phyloP scores from a whole-genome alignment of 352 stramenopile genomes.

The Phytophthora rubi region DNA sequence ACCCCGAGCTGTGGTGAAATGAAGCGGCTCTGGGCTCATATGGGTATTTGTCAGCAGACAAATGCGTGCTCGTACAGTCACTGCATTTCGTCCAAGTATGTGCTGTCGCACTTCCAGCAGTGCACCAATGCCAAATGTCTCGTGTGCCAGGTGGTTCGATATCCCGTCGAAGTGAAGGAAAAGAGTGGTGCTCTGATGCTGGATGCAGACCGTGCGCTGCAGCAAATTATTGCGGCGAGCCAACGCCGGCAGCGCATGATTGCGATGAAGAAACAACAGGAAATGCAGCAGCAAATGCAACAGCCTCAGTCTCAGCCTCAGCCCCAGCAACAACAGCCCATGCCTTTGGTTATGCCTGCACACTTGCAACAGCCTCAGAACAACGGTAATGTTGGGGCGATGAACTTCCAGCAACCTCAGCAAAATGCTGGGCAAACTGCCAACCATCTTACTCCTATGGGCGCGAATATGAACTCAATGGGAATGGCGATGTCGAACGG shows the following conservation, averaged over 20 bases:
- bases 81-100: slow-evolving; percentile 98
- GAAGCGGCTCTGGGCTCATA: slow-evolving; percentile 99
- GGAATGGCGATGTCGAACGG: slow-evolving; percentile 38
- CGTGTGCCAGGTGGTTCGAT: slow-evolving; percentile 97
- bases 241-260: slow-evolving; percentile 65
- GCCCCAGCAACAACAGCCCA: slow-evolving; percentile 20
- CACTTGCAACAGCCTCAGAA: slow-evolving; percentile 39
- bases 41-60: slow-evolving; percentile 97
- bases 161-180: slow-evolving; percentile 96
- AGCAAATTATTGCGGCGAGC: slow-evolving; percentile 80
- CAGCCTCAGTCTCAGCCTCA: slow-evolving; percentile 9
- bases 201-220: slow-evolving; percentile 74
- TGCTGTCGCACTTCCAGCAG: slow-evolving; percentile 99
- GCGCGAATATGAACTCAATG: slow-evolving; percentile 28
- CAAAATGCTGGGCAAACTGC: slow-evolving; percentile 23
- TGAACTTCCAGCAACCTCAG: slow-evolving; percentile 39
- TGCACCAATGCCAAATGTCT: slow-evolving; percentile 98
- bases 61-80: slow-evolving; percentile 96
- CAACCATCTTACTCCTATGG: slow-evolving; percentile 8
- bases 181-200: slow-evolving; percentile 88
- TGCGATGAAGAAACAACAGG: slow-evolving; percentile 48
- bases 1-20: slow-evolving; percentile 97
- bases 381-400: slow-evolving; percentile 17
- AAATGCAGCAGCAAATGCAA: slow-evolving; percentile 44
- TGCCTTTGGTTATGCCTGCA: slow-evolving; percentile 35